Conservation (phyloP, 1,284 basidiomycete genomes). For the Tilletia walkeri region DNA sequence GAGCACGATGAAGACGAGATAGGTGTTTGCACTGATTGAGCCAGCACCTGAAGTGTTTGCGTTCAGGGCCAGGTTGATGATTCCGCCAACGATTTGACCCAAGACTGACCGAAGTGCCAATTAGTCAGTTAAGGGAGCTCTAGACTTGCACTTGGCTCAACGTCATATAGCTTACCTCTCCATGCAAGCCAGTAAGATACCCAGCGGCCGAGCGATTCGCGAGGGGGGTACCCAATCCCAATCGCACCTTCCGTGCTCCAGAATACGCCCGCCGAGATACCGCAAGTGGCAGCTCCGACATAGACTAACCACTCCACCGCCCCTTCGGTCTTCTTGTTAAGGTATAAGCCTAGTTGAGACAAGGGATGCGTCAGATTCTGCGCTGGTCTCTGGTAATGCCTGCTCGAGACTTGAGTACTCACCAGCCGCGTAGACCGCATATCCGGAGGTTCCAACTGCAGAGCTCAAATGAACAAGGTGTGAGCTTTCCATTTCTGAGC, state of each 20-base stretch:
- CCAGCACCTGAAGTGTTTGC: conserved; percentile 44
- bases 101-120: conserved; percentile 26
- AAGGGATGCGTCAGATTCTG: neutral
- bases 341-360: conserved; percentile 36
- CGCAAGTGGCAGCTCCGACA: conserved; percentile 56
- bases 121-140: neutral
- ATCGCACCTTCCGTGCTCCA: conserved; percentile 53
- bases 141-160: neutral
- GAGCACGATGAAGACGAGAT: conserved; percentile 57
- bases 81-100: conserved; percentile 53
- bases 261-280: conserved; percentile 53
- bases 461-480: neutral
- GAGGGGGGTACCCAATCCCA: conserved; percentile 51
- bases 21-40: conserved; percentile 52
- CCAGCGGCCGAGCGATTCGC: conserved; percentile 48
- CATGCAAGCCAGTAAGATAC: conserved; percentile 55
- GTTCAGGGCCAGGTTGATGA: conserved; percentile 57
- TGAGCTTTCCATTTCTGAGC: too few relatives aligned
- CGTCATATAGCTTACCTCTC: conserved; percentile 23
- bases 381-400: neutral
- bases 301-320: conserved; percentile 53
- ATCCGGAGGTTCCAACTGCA: conserved; percentile 48
- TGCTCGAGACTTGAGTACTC: neutral
- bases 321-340: conserved; percentile 35
- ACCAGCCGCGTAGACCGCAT: conserved; percentile 53